These are phyloP conservation scores for Pyrenochaeta sp. DNA, from an alignment of 2,329 filamentous ascomycete genomes.

Conservation along the genomic window DNA sequence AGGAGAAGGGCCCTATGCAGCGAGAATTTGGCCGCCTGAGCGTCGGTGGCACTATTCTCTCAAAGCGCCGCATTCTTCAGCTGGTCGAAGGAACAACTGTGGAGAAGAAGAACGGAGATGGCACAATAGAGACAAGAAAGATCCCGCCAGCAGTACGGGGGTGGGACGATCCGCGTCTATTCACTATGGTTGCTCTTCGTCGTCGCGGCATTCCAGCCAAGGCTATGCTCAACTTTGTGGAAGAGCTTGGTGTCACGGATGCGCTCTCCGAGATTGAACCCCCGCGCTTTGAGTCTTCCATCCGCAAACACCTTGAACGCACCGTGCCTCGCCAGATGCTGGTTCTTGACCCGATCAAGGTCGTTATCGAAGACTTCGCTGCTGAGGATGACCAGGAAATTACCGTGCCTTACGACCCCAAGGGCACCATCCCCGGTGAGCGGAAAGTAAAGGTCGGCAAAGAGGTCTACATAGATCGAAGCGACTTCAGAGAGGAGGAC, in stretches of 20 bases:
- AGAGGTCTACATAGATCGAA: slow-evolving; percentile 84
- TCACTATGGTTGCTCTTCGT: slow-evolving; percentile 84
- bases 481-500: slow-evolving; percentile 78
- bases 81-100: slow-evolving; percentile 72
- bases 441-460: slow-evolving; percentile 73
- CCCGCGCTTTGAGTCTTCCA: slow-evolving; percentile 81
- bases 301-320: slow-evolving; percentile 85
- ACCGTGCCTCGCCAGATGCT: slow-evolving; percentile 91
- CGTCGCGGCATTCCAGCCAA: slow-evolving; percentile 87
- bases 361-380: slow-evolving; percentile 79
- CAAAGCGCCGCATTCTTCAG: slow-evolving; percentile 83
- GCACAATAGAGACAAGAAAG: slow-evolving; percentile 46
- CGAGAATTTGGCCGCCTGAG: slow-evolving; percentile 81
- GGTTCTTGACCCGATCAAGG: slow-evolving; percentile 82
- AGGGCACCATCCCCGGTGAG: slow-evolving; percentile 66
- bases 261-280: slow-evolving; percentile 81
- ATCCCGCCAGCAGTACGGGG: slow-evolving; percentile 71
- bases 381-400: slow-evolving; percentile 74
- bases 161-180: slow-evolving; percentile 92
- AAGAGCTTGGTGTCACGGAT: slow-evolving; percentile 90
- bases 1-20: slow-evolving; percentile 77
- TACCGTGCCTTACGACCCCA: slow-evolving; percentile 81
- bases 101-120: slow-evolving; percentile 55
- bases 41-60: slow-evolving; percentile 83
- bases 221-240: slow-evolving; percentile 87